Base-by-base conservation (phyloP, 2,329 filamentous ascomycete genomes). In the Cryphonectria nitschkei region DNA sequence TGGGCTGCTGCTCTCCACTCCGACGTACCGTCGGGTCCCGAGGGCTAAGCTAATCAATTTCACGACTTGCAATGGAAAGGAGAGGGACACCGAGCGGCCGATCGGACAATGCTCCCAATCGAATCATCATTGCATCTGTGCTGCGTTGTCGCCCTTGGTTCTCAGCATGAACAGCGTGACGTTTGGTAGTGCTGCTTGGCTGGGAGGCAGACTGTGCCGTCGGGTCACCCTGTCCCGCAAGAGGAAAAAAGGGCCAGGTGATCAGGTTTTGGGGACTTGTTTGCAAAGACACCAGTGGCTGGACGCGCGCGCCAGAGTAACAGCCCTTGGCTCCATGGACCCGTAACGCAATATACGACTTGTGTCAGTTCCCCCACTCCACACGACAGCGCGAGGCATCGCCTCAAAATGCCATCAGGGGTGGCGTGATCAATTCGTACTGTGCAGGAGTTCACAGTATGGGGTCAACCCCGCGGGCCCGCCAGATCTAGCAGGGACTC, bases 401-500 rank as follows among this genome's bases (percentile, higher is more conserved):
- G 34, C 29, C 13, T 34, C 29, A 13, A 37, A 13, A 34, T 41
- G 19, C 52, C 50, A 58, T 39, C 50, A n/a, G 52, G 14, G 34
- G 52, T 67, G 65, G 52, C 39, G 26, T 61, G 65, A 67, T 46
- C 54, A 41, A 26, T 61, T 50, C 65, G 39, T 61, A 67, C 65
- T 67, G 65, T 67, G 65, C 65, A 41, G 16, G 22, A 39, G 32
- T 41, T 11, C 26, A 60, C 37, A 63, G 61, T 41, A 64, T 43
- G 41, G 54, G 50, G 65, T 29, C 65, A 34, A 50, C 39, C 65
- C 65, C 65, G 52, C 65, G 52, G 26, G 26, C 39, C 56, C 65
- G 46, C 54, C 54, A 67, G 29, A 61, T 60, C 65, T 61, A 54
- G 50, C 65, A 67, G 54, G 65, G 65, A 46, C 61, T 58, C 61